phyloP scores from a whole-genome alignment of 345 rosid species.

The Adansonia digitata region DNA sequence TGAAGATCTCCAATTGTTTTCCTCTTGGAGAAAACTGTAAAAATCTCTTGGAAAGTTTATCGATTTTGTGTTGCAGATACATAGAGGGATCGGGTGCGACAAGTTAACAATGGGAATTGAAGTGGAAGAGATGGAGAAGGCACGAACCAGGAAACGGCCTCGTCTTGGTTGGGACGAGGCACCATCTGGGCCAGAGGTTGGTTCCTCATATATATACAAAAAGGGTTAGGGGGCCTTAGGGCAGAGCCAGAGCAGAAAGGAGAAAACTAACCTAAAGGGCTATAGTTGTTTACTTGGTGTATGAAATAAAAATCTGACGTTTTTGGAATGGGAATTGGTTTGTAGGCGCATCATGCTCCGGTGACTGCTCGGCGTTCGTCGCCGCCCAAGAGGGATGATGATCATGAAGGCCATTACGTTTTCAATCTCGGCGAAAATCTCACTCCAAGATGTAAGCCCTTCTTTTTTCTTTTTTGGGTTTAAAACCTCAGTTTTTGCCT shows the following conservation, averaged over 20 bases:
- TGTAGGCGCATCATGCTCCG: slow-evolving; percentile 42
- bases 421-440: slow-evolving; percentile 64
- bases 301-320: slow-evolving; percentile 23
- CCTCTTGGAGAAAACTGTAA: background rate
- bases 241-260: slow-evolving; percentile 1
- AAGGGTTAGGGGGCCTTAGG: slow-evolving; percentile 13
- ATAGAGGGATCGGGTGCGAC: slow-evolving; percentile 6
- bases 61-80: slow-evolving; percentile 33
- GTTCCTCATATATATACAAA: slow-evolving; percentile 16
- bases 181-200: slow-evolving; percentile 55
- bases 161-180: slow-evolving; percentile 63
- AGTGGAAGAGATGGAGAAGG: slow-evolving; percentile 38
- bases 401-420: slow-evolving; percentile 67
- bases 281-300: slow-evolving; percentile 3
- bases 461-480: no score
- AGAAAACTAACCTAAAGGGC: slow-evolving; percentile 4
- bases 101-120: slow-evolving; percentile 20
- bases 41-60: slow-evolving; percentile 6
- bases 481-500: no score
- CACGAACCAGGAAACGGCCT: slow-evolving; percentile 54
- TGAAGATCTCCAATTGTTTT: background rate
- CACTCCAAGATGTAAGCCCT: slow-evolving; percentile 63
- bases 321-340: slow-evolving; percentile 22
- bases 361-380: slow-evolving; percentile 30
- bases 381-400: slow-evolving; percentile 60